Conservation (phyloP, 2,329 filamentous ascomycete species). For the Diaporthe citrichinensis region DNA sequence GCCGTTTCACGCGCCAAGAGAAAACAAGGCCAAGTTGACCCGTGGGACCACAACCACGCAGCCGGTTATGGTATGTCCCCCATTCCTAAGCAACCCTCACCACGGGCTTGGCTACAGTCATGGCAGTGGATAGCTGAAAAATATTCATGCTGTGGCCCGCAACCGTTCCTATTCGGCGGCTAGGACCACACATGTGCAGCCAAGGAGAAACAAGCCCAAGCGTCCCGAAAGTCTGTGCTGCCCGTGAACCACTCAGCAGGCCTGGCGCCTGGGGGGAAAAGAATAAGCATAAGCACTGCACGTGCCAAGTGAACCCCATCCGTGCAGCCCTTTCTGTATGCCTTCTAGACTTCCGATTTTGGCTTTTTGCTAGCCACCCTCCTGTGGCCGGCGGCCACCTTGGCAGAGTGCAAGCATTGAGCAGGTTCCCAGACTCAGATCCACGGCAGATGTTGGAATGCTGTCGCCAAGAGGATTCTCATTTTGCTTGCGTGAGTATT, state of each 20-base stretch:
- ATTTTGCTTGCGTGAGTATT: background rate
- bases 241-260: conserved; percentile 5
- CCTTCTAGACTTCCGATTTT: background rate
- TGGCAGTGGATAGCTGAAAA: background rate
- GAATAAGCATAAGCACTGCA: background rate
- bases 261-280: background rate
- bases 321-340: background rate
- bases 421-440: background rate
- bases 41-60: background rate
- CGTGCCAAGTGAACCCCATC: background rate
- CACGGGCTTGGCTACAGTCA: conserved; percentile 6
- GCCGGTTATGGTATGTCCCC: background rate
- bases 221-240: conserved; percentile 2
- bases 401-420: background rate
- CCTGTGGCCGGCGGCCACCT: conserved; percentile 15
- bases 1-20: background rate
- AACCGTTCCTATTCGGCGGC: conserved; percentile 7
- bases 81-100: background rate
- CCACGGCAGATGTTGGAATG: background rate
- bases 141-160: background rate
- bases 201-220: conserved; percentile 17
- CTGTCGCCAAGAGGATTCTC: background rate
- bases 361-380: background rate
- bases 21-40: background rate
- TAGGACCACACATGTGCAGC: background rate